A percentile compares a stretch with the other conserved stretches of the same genome.
Evolutionary conservation across 2,329 filamentous ascomycete genomes (phyloP).

Genomic region (Trichoderma sp.): DNA sequence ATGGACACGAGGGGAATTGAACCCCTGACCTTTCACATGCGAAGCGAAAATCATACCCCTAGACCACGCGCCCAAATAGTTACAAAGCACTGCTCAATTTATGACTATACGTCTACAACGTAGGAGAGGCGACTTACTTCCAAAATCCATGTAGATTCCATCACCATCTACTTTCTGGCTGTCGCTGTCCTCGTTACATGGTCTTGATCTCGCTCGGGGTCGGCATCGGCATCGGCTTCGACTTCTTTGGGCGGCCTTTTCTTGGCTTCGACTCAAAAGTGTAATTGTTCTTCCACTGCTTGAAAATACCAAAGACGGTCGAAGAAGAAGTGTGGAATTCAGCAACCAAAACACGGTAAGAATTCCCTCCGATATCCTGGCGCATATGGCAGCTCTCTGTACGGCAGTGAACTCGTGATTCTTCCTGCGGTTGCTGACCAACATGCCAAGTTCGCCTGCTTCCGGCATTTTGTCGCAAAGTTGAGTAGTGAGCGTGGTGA

Average conservation of each 20-base stretch:
- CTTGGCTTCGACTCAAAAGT: not conserved
- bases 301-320: not conserved
- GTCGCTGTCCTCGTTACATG: not conserved
- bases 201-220: not conserved
- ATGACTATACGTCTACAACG: not conserved
- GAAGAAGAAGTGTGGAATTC: too few relatives aligned
- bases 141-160: too few relatives aligned
- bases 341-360: too few relatives aligned
- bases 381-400: too few relatives aligned
- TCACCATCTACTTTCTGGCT: too few relatives aligned
- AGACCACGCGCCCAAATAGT: not conserved
- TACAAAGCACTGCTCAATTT: fast-evolving
- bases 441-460: too few relatives aligned
- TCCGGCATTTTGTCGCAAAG: too few relatives aligned
- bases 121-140: too few relatives aligned
- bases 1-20: not conserved
- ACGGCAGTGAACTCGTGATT: too few relatives aligned
- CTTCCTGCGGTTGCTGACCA: too few relatives aligned
- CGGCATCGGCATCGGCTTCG: not conserved
- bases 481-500: too few relatives aligned
- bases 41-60: not conserved
- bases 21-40: not conserved
- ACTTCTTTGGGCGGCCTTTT: not conserved
- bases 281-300: not conserved
- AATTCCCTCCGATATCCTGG: too few relatives aligned